phyloP scores from a whole-genome alignment of 257 asterid genomes.

The Przewalskia tangutica region DNA sequence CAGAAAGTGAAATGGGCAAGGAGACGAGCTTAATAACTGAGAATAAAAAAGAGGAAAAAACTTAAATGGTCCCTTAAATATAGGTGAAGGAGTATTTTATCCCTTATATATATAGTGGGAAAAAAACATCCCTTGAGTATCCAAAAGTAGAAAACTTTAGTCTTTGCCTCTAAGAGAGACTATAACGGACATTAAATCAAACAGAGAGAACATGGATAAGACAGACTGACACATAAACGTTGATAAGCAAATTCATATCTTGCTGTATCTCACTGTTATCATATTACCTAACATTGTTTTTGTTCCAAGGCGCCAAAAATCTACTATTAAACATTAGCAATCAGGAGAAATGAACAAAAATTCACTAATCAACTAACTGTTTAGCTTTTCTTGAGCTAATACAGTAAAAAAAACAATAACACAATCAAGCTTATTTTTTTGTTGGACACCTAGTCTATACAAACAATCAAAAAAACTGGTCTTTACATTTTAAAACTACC shows the following conservation, averaged over 20 bases:
- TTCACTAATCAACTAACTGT: not conserved
- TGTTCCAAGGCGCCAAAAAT: too few species aligned
- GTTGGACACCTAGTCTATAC: too few species aligned
- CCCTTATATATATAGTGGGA: too few species aligned
- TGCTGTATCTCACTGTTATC: not conserved
- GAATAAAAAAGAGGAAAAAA: not conserved
- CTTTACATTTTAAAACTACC: not conserved
- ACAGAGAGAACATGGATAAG: not conserved
- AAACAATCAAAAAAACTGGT: not conserved
- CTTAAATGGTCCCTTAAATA: too few species aligned
- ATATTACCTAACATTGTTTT: too few species aligned
- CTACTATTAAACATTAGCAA: not conserved
- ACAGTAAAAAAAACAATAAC: not conserved
- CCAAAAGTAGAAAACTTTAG: too few species aligned
- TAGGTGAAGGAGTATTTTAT: too few species aligned
- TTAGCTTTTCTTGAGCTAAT: not conserved
- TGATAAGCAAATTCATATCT: not conserved
- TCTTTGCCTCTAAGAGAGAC: too few species aligned
- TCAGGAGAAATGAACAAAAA: not conserved
- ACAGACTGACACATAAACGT: not conserved
- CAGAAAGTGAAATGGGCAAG: not conserved
- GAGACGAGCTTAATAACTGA: not conserved
- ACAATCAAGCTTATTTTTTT: not conserved
- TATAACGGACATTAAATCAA: not conserved
- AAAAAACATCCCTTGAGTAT: too few species aligned